Percentiles rank a stretch among this genome's conserved stretches.
phyloP scores from a whole-genome alignment of 331 rosid species.

The Arachis monticola region DNA sequence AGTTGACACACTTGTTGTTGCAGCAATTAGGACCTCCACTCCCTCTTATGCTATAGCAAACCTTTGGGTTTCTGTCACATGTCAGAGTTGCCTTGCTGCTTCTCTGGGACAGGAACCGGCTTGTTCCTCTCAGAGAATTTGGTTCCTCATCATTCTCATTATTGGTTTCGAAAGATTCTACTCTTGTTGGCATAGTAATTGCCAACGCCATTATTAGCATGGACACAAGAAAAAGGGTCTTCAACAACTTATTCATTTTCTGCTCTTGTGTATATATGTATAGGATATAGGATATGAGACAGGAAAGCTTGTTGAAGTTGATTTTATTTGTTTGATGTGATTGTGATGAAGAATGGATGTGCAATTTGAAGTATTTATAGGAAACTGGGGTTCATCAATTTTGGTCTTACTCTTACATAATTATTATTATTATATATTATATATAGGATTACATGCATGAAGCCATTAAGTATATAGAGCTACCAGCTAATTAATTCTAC shows the following conservation, averaged over 20 bases:
- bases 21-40: conserved; percentile 61
- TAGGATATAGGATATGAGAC: no score
- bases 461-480: no score
- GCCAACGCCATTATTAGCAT: conserved; percentile 45
- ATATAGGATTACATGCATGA: conserved; percentile 10
- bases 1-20: conserved; percentile 58
- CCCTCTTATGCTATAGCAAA: conserved; percentile 46
- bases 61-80: conserved; percentile 55
- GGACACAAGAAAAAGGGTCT: conserved; percentile 41
- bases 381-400: not conserved
- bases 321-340: conserved; percentile 26
- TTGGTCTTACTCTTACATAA: no score
- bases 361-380: conserved; percentile 31
- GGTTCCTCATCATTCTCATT: not conserved
- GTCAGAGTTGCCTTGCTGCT: not conserved
- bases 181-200: conserved; percentile 47
- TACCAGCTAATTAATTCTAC: no score
- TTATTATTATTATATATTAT: not conserved
- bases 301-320: no score
- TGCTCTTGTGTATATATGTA: no score
- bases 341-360: conserved; percentile 30
- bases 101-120: conserved; percentile 41
- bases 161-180: not conserved
- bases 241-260: conserved; percentile 42
- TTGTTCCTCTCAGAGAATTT: conserved; percentile 37